Conservation (phyloP, 2,329 filamentous ascomycete genomes). For the Trichoderma arundinaceum region DNA sequence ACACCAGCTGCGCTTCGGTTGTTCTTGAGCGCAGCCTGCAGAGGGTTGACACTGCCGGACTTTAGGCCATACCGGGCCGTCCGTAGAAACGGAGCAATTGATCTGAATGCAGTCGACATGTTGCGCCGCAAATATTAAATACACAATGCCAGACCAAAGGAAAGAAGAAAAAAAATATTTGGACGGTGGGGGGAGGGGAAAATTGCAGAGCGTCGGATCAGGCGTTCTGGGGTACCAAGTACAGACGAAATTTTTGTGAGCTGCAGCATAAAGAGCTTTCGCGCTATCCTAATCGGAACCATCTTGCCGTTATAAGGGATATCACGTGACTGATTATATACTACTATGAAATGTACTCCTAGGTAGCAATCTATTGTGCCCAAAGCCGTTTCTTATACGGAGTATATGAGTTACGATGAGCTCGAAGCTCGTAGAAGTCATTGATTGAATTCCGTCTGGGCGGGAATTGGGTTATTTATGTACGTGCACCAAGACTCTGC, state of each 20-base stretch:
- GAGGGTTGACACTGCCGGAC: conserved; percentile 73
- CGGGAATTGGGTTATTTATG: neutral
- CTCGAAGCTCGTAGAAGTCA: no score
- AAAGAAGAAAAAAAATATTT: conserved; percentile 35
- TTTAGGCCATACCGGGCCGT: conserved; percentile 77
- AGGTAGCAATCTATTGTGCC: neutral
- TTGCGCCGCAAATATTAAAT: conserved; percentile 47
- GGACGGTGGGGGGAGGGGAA: conserved; percentile 32
- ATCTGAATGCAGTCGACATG: conserved; percentile 83
- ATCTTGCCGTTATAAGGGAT: neutral
- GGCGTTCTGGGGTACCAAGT: conserved; percentile 35
- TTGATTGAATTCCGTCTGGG: no score
- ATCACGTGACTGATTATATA: conserved; percentile 28
- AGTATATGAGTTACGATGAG: no score
- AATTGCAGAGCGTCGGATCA: conserved; percentile 34
- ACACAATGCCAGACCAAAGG: conserved; percentile 38
- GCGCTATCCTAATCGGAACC: conserved; percentile 12
- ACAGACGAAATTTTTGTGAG: conserved; percentile 47
- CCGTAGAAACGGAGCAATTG: conserved; percentile 78
- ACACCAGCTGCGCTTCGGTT: conserved; percentile 65
- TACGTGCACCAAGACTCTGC: neutral
- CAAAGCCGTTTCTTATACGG: no score
- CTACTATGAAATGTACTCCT: neutral
- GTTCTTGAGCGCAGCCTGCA: conserved; percentile 71
- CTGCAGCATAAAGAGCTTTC: conserved; percentile 34